Evolutionary conservation across 768 basidiomycete genomes (phyloP).

Genomic region (Auricularia cornea): DNA sequence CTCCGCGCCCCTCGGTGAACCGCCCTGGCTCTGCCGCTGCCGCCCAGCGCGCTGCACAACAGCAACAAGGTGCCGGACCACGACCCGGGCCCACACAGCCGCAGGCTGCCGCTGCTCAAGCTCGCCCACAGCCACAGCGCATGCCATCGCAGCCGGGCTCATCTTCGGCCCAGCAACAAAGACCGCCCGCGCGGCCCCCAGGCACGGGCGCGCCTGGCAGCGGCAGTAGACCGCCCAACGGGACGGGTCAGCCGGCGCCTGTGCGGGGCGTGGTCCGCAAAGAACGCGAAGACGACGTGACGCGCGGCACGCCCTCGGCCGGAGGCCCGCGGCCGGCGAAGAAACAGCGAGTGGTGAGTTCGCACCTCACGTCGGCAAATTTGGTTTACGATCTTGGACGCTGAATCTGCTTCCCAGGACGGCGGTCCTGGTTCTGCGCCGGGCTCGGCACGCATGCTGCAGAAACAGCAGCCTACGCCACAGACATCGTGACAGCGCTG

Average conservation of each 20-base stretch:
- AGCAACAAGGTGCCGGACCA: not conserved
- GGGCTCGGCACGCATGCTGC: not conserved
- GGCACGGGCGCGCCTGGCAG: not conserved
- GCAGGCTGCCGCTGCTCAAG: not conserved
- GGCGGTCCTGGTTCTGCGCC: not conserved
- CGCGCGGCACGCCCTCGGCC: conserved; percentile 31
- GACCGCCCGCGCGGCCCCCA: not conserved
- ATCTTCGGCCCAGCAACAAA: not conserved
- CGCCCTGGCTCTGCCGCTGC: conserved; percentile 3
- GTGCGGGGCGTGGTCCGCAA: conserved; percentile 5
- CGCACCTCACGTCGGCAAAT: not conserved
- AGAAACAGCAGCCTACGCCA: not conserved
- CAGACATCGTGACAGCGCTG: not conserved
- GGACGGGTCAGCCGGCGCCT: conserved; percentile 17
- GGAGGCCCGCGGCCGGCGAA: conserved; percentile 64
- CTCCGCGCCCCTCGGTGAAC: conserved; percentile 1
- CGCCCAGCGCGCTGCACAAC: conserved; percentile 2
- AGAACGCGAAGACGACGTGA: conserved; percentile 21
- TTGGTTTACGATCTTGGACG: no score
- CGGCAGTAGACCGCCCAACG: conserved; percentile 7
- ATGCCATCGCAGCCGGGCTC: not conserved
- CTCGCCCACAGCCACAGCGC: not conserved
- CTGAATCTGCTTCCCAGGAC: no score
- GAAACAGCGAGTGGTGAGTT: conserved; percentile 65
- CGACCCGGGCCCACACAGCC: not conserved